Evolutionary conservation across 352 stramenopile species (phyloP), one percentile per base, ranked within the genome.

Genomic region (Salisapilia sapeloensis): DNA sequence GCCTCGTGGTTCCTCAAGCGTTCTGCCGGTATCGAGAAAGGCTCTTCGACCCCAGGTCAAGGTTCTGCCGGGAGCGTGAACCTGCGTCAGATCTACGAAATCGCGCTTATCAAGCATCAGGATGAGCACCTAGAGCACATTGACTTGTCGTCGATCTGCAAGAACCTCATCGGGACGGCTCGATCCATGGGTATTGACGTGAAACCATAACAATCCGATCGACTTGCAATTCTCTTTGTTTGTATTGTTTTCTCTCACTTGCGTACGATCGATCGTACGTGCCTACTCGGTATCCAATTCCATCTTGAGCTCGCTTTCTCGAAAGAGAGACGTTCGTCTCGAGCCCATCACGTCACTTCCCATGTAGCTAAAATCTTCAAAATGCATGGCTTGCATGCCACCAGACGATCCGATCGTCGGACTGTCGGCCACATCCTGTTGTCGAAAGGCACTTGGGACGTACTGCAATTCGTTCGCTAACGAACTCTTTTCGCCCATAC

Each of bases 81-180:
- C 32, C 55, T 96, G 15, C 93, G 96, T 53, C 79, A 94, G 38
- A 87, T 98, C 32, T 98, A 98, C 61, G 87, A 99, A 60, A 98
- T 99, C 59, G 94, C 93, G 22, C 91, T 95, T 56, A 69, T 98
- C 33, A 99, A 98, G 66, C 78, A 97, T 48, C 60, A 81, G 46
- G 92, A 98, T 59, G 64, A 95, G 13, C 72, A 94, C 53, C 64
- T 95, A 32, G 77, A 84, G 55, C 89, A 94, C 60, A 85, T 96
- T 34, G 75, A 91, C 8, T 60, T 97, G 24, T 42, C 80, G 54
- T 81, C 67, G 21, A 78, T 97, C 44, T 96, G 78, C 50, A 86
- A 87, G 59, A 95, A 65, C 43, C 75, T 97, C 21, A 80, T 96
- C 37, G 89, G 89, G 34, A 93, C 85, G 33, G 78, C 78, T 35